Evolutionary conservation across 768 basidiomycete species (phyloP).

Genomic region (Hemileccinum rubropunctum): DNA sequence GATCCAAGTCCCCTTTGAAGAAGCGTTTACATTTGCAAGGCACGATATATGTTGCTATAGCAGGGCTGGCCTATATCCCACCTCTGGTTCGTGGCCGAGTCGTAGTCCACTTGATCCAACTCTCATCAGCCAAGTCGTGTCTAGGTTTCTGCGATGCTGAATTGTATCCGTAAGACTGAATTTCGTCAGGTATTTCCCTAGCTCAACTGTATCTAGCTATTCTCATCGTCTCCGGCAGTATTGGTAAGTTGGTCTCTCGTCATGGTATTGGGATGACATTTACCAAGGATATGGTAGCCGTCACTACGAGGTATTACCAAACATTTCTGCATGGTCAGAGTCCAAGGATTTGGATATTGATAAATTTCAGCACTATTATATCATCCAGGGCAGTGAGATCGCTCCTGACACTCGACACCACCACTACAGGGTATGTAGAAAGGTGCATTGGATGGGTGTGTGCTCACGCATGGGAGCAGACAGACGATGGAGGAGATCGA

Average conservation of each 20-base stretch:
- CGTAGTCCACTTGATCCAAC: background rate
- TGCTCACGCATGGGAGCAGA: conserved; percentile 8
- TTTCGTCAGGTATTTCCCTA: background rate
- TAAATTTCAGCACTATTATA: conserved; percentile 4
- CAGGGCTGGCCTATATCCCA: conserved; percentile 13
- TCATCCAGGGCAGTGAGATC: conserved; percentile 16
- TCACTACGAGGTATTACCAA: conserved; percentile 6
- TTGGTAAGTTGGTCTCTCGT: conserved; percentile 1
- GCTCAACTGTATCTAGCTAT: background rate
- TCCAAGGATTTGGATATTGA: background rate
- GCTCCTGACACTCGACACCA: background rate
- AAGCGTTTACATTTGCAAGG: conserved; percentile 19
- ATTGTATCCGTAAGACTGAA: conserved; percentile 1
- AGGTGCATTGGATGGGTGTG: background rate
- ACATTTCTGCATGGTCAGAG: background rate
- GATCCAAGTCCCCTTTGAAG: conserved; percentile 10
- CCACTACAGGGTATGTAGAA: conserved; percentile 1
- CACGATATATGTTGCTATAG: conserved; percentile 12
- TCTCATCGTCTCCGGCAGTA: background rate
- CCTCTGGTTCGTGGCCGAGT: conserved; percentile 2
- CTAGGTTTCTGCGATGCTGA: conserved; percentile 8
- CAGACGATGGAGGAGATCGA: background rate
- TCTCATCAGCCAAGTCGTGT: background rate
- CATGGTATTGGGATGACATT: background rate
- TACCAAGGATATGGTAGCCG: background rate